Base-by-base conservation (phyloP, 1,139 yeast genomes). In the Blastobotrys illinoisensis region DNA sequence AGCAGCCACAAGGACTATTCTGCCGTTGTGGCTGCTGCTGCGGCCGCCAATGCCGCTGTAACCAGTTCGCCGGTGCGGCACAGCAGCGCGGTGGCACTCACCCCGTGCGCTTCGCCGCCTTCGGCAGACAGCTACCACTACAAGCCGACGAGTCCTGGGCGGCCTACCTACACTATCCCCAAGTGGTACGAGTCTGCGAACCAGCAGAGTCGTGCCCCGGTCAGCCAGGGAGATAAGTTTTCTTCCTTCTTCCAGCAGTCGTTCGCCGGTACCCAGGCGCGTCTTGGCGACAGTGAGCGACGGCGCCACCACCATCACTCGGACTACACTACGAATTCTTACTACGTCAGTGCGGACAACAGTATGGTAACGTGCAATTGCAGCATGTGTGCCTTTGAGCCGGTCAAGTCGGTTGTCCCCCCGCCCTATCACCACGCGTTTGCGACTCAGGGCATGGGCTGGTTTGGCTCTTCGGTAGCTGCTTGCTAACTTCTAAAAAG, bases 81-180 rank as follows among this genome's bases (percentile, higher is more conserved):
- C 7, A n/a, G 16, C 40, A n/a, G 7, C 7, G 16, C 40, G 3
- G 40, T 32, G 14, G 11, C 40, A 11, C 40, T 32, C 16, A 32
- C 40, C 5, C 40, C 40, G 14, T 32, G 40, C 13, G 40, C 40
- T 3, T 32, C 40, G 40, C 40, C 40, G 40, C 40, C 40, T n/a
- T 32, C 16, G 16, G 14, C 3, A 2, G 40, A 32, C 40, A 11
- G 36, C 11, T 47, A 49, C 16, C 44, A 48, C 24, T 48, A 28
- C 18, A 19, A 16, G 24, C 46, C 53, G 11, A 23, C 19, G 46
- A 45, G 49, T 23, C 44, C 53, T 14, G 28, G 24, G 32, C 47
- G 58, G 16, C 51, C 56, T 18, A 45, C 59, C 13, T 62, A 60
- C 50, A 59, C 65, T n/a, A 56, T 60, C 46, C 64, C 65, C 14